Percentiles rank a stretch among this genome's conserved stretches.
These are phyloP conservation scores for Pyrenophora seminiperda DNA, from an alignment of 2,329 filamentous ascomycete species.

Conservation along the genomic window DNA sequence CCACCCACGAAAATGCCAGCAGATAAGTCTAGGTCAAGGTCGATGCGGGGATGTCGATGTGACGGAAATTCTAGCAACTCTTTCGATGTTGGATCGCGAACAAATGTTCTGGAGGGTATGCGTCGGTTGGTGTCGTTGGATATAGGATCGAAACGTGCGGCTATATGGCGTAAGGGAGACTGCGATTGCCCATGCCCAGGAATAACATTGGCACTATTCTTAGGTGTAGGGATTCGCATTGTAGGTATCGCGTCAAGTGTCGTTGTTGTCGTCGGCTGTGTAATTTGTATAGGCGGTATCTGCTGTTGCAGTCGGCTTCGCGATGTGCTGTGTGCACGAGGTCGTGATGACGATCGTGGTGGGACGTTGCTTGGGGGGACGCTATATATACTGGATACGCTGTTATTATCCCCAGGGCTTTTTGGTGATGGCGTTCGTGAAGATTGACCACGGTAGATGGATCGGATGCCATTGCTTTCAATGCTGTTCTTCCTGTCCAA, in stretches of 20 bases:
- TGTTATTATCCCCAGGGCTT: conserved; percentile 43
- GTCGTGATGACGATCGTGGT: conserved; percentile 53
- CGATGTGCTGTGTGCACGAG: conserved; percentile 34
- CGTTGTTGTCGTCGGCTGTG: conserved; percentile 22
- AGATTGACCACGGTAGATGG: conserved; percentile 29
- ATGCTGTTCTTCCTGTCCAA: conserved; percentile 36
- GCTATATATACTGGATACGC: conserved; percentile 53
- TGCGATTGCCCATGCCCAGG: conserved; percentile 53
- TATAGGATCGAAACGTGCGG: conserved; percentile 49
- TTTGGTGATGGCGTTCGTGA: conserved; percentile 43
- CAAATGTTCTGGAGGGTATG: conserved; percentile 56
- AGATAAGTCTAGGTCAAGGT: conserved; percentile 56
- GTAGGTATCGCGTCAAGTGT: conserved; percentile 13
- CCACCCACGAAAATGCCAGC: conserved; percentile 62
- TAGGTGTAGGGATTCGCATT: conserved; percentile 33
- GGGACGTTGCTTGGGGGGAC: conserved; percentile 54
- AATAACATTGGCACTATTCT: conserved; percentile 44
- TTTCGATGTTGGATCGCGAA: conserved; percentile 52
- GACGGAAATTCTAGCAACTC: conserved; percentile 58
- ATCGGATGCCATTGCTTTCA: conserved; percentile 37
- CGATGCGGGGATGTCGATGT: conserved; percentile 56
- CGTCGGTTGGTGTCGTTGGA: conserved; percentile 51
- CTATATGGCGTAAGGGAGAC: conserved; percentile 56
- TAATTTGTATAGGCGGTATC: conserved; percentile 21
- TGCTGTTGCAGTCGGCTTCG: conserved; percentile 25